Percentiles rank a stretch among this genome's conserved stretches.
These are phyloP conservation scores for Kandelia obovata DNA, from an alignment of 345 rosid genomes.

Conservation along the genomic window DNA sequence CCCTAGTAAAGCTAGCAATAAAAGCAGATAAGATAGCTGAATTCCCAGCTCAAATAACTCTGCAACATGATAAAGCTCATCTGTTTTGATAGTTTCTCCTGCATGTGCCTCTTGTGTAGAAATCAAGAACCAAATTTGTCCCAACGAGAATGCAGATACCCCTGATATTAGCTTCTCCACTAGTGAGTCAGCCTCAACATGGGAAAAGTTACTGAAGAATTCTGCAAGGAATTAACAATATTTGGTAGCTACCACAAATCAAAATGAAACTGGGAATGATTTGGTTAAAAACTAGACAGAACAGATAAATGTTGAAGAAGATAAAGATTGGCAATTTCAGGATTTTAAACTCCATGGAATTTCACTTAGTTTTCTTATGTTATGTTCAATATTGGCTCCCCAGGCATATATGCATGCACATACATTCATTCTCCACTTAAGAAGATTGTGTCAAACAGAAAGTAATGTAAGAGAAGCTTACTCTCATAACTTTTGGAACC, in stretches of 20 bases:
- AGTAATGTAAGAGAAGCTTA: slow-evolving; percentile 30
- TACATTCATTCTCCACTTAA: not conserved
- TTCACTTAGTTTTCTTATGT: too few relatives aligned
- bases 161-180: slow-evolving; percentile 39
- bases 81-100: slow-evolving; percentile 33
- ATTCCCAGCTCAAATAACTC: slow-evolving; percentile 87
- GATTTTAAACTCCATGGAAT: too few relatives aligned
- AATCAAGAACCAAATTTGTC: slow-evolving; percentile 46
- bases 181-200: slow-evolving; percentile 25
- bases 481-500: slow-evolving; percentile 33
- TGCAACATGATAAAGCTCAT: slow-evolving; percentile 62
- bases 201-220: slow-evolving; percentile 30
- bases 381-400: too few relatives aligned
- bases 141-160: slow-evolving; percentile 41
- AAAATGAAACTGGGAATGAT: not conserved
- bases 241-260: not conserved
- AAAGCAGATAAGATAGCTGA: slow-evolving; percentile 81
- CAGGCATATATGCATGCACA: not conserved
- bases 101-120: slow-evolving; percentile 65
- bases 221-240: slow-evolving; percentile 33
- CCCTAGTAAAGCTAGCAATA: slow-evolving; percentile 75
- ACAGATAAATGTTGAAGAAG: not conserved
- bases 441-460: slow-evolving; percentile 5
- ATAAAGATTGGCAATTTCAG: too few relatives aligned
- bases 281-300: not conserved